These are phyloP conservation scores for Ascochyta viciae-villosae DNA, from an alignment of 2,329 filamentous ascomycete genomes.

Conservation along the genomic window DNA sequence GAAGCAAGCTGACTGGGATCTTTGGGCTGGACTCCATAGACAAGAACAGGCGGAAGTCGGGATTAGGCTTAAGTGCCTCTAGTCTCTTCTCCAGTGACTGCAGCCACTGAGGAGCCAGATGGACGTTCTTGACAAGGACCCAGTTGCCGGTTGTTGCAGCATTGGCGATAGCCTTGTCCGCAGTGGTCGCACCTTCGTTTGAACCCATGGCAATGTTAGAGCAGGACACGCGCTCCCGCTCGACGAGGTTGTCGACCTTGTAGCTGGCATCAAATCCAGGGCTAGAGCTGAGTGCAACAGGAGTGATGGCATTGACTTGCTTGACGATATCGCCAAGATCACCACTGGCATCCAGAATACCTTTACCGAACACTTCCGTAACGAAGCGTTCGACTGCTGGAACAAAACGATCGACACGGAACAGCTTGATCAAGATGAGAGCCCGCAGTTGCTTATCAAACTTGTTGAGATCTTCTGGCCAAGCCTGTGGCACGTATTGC, in stretches of 20 bases:
- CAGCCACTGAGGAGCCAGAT: constrained; percentile 93
- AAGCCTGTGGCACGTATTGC: constrained; percentile 77
- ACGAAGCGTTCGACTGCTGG: constrained; percentile 93
- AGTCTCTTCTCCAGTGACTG: constrained; percentile 97
- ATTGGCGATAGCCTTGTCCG: constrained; percentile 93
- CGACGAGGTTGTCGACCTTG: constrained; percentile 95
- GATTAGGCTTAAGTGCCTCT: constrained; percentile 91
- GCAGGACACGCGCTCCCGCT: constrained; percentile 80
- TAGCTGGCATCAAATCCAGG: constrained; percentile 98
- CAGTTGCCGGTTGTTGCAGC: constrained; percentile 91
- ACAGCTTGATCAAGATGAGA: constrained; percentile 90
- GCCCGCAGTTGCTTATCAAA: constrained; percentile 81
- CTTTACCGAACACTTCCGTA: constrained; percentile 79
- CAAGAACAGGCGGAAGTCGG: constrained; percentile 91
- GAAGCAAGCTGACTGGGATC: constrained; percentile 94
- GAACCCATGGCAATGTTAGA: constrained; percentile 99
- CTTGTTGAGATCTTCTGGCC: constrained; percentile 68
- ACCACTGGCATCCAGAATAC: constrained; percentile 82
- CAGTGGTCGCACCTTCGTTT: constrained; percentile 88
- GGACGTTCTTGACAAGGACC: constrained; percentile 99
- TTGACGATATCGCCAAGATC: constrained; percentile 85
- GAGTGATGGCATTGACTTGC: constrained; percentile 82
- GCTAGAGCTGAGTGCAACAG: constrained; percentile 90
- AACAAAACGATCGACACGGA: constrained; percentile 94
- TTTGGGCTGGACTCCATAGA: constrained; percentile 98